Percentiles rank a stretch among this genome's conserved stretches.
Conservation (phyloP, 768 basidiomycete species). For the Nidularia sp. region DNA sequence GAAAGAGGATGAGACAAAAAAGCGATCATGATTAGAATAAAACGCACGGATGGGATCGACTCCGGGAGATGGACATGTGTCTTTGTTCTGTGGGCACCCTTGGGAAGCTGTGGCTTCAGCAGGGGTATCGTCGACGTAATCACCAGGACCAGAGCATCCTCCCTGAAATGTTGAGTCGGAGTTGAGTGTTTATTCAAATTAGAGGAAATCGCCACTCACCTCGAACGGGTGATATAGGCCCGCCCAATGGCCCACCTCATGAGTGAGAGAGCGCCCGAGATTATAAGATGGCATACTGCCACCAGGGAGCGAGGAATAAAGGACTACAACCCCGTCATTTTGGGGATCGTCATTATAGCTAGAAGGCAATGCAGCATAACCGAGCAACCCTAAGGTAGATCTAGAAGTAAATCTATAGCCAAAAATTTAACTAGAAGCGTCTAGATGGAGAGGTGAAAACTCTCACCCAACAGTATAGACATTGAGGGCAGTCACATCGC, state of each 20-base stretch:
- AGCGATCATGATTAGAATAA: background rate
- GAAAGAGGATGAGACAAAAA: background rate
- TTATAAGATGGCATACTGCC: constrained; percentile 20
- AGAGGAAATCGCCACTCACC: background rate
- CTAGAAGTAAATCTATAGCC: background rate
- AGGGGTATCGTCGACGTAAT: constrained; percentile 3
- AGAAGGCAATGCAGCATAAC: constrained; percentile 22
- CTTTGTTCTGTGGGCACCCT: background rate
- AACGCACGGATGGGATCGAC: constrained; percentile 12
- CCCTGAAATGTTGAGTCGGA: background rate
- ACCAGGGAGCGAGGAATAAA: constrained; percentile 17
- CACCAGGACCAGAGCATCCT: constrained; percentile 1
- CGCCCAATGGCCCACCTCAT: constrained; percentile 3
- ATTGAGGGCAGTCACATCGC: background rate
- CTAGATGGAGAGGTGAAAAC: background rate
- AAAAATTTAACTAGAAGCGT: background rate
- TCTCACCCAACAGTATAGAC: constrained; percentile 3
- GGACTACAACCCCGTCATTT: constrained; percentile 24
- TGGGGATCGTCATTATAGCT: constrained; percentile 10
- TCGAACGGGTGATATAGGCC: constrained; percentile 3
- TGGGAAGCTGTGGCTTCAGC: background rate
- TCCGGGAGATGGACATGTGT: constrained; percentile 1
- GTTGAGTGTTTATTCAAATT: background rate
- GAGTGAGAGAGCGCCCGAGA: constrained; percentile 4
- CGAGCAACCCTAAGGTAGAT: constrained; percentile 17